Conservation (phyloP, 2,329 filamentous ascomycete species). For the Coccinonectria pachysandricola region DNA sequence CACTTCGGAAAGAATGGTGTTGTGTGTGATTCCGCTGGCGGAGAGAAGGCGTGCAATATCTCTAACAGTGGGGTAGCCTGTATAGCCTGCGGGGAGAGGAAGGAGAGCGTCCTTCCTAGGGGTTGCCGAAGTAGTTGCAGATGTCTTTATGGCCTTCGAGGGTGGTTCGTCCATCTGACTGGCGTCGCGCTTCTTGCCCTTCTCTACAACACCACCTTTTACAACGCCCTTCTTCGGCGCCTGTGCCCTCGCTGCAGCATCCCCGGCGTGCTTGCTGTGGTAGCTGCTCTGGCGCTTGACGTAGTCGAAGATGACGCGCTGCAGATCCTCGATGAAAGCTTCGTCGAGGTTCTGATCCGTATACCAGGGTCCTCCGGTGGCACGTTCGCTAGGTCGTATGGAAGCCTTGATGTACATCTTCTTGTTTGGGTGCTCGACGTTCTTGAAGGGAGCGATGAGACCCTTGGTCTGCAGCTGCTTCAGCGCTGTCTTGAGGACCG, state of each 20-base stretch:
- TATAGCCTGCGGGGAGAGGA: slow-evolving; percentile 56
- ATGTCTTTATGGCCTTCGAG: slow-evolving; percentile 18
- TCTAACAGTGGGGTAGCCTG: slow-evolving; percentile 68
- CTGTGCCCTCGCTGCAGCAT: slow-evolving; percentile 27
- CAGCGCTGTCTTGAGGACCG: slow-evolving; percentile 67
- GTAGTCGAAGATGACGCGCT: slow-evolving; percentile 61
- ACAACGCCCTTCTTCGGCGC: slow-evolving; percentile 47
- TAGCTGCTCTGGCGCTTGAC: slow-evolving; percentile 66
- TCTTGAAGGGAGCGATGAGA: slow-evolving; percentile 82
- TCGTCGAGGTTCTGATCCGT: slow-evolving; percentile 84
- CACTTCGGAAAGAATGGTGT: slow-evolving; percentile 57
- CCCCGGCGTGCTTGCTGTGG: slow-evolving; percentile 30
- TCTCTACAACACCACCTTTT: slow-evolving; percentile 34
- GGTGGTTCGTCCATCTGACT: slow-evolving; percentile 25
- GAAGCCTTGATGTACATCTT: slow-evolving; percentile 94
- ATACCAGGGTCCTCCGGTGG: slow-evolving; percentile 91
- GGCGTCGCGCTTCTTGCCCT: slow-evolving; percentile 42
- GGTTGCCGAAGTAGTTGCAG: slow-evolving; percentile 7
- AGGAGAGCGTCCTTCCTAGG: slow-evolving; percentile 31
- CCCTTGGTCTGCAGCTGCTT: slow-evolving; percentile 75
- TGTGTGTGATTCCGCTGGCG: slow-evolving; percentile 57
- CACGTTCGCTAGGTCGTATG: slow-evolving; percentile 75
- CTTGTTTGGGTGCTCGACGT: slow-evolving; percentile 78
- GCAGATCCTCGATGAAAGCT: slow-evolving; percentile 71
- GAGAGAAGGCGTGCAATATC: slow-evolving; percentile 70